These are phyloP conservation scores for Macrocybe gigantea DNA, from an alignment of 768 basidiomycete genomes.

Conservation along the genomic window DNA sequence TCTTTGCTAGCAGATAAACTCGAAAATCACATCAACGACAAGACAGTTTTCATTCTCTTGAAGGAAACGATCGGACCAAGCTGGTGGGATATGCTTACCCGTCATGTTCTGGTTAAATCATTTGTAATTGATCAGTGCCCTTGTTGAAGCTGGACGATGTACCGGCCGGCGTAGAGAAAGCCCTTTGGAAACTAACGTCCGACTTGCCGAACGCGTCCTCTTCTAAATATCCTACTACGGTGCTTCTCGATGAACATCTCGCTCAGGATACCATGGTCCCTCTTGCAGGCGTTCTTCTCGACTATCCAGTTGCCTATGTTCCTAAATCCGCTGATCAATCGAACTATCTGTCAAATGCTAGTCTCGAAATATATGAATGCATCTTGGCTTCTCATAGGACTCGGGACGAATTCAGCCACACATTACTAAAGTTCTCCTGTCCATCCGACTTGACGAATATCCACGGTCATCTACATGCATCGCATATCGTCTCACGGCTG, in stretches of 20 bases:
- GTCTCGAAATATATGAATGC: slow-evolving; percentile 49
- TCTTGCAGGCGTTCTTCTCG: slow-evolving; percentile 53
- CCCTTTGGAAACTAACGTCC: neutral
- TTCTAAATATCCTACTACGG: slow-evolving; percentile 15
- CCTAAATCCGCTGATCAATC: slow-evolving; percentile 20
- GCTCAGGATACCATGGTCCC: slow-evolving; percentile 31
- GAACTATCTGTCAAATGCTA: slow-evolving; percentile 37
- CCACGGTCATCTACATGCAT: slow-evolving; percentile 15
- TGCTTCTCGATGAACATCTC: slow-evolving; percentile 8
- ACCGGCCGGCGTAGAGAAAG: too few species aligned
- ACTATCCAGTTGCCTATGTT: slow-evolving; percentile 54
- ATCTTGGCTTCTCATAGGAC: slow-evolving; percentile 17
- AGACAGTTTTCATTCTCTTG: too few species aligned
- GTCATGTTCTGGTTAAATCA: too few species aligned
- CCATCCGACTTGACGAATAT: slow-evolving; percentile 25
- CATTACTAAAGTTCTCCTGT: slow-evolving; percentile 54
- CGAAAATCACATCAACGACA: too few species aligned
- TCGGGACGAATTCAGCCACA: slow-evolving; percentile 17
- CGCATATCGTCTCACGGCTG: slow-evolving; percentile 24
- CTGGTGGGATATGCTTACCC: too few species aligned
- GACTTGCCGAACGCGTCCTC: neutral
- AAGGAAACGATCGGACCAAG: too few species aligned
- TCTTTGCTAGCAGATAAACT: slow-evolving; percentile 10
- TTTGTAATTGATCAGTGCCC: too few species aligned
- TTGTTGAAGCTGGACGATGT: too few species aligned